Percentiles rank a stretch among this genome's conserved stretches.
Evolutionary conservation across 169 alveolate species (phyloP).

Genomic region (Plasmodium vivax): DNA sequence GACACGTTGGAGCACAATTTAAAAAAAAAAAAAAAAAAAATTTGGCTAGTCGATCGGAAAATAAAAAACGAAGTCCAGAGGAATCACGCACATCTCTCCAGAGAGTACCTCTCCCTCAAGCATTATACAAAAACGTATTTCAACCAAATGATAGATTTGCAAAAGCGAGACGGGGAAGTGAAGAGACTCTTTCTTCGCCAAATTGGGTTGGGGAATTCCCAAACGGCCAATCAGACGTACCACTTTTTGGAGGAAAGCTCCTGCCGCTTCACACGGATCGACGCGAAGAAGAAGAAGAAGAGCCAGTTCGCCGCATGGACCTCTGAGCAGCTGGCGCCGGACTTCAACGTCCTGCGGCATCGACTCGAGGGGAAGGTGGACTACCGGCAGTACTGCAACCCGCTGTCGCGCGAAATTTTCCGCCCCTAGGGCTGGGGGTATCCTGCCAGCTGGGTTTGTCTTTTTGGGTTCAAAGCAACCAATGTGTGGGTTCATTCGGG

Average conservation of each 20-base stretch:
- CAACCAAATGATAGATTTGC: conserved; percentile 1
- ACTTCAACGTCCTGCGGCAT: conserved; percentile 16
- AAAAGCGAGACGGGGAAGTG: conserved; percentile 3
- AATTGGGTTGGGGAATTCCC: not conserved
- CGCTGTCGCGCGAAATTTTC: conserved; percentile 1
- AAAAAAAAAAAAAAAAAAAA: conserved; percentile 39
- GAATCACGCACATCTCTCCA: not conserved
- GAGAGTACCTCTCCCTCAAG: not conserved
- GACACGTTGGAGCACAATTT: conserved; percentile 29
- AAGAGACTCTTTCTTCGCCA: not conserved
- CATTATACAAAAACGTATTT: conserved; percentile 7
- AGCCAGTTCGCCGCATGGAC: not conserved
- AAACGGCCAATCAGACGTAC: not conserved
- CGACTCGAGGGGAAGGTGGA: conserved; percentile 9
- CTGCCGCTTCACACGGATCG: not conserved
- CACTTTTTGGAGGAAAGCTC: not conserved
- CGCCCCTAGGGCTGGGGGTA: not conserved
- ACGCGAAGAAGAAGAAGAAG: not conserved
- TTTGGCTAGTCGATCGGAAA: conserved; percentile 2
- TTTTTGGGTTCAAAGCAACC: not conserved
- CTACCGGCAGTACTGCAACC: conserved; percentile 40
- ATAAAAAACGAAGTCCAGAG: conserved; percentile 9
- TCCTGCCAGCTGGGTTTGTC: not conserved
- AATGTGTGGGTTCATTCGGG: not conserved
- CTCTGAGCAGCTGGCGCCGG: not conserved